Evolutionary conservation across 2,329 filamentous ascomycete species (phyloP), one percentile per base, ranked within the genome.

Genomic region (Paramyrothecium sp.): DNA sequence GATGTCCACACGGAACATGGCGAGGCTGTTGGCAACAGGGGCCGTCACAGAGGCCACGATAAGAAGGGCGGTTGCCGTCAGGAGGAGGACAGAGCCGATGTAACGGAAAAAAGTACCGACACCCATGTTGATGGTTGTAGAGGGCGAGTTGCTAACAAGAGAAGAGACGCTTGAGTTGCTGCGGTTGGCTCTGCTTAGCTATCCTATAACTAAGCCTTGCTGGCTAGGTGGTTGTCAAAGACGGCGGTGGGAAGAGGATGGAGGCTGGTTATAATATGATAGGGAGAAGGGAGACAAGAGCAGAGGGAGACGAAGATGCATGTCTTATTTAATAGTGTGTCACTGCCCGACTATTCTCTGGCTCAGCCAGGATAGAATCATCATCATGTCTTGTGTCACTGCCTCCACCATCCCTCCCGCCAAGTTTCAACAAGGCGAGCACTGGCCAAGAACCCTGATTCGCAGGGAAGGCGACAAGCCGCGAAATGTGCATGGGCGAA

Each of bases 11-110:
- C 77, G 79, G 56, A 88, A 68, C 41, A 89, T 71, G 49, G 78
- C 73, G 48, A 87, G 75, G 62, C 79, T 63, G 63, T 84, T 75
- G 62, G 86, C 78, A 48, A 88, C 81, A 10, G 86, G 86, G 0
- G 85, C 74, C 2, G 84, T 82, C 60, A 88, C 82, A 60, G 78
- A 79, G 56, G 82, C 81, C 60, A 88, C 74, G 58, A 88, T 70
- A 56, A 88, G 77, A 52, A 88, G 77, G 54, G 85, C 72, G 50
- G 80, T 75, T 48, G 84, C 76, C 38, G 75, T 72, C 56, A 88
- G 77, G 52, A 88, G 76, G 63, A 87, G 70, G 62, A 84, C 79
- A 26, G 82, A 81, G 69, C 84, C 85, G 55, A 86, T 70, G 67
- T 85, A 79, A 70, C 85, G 83, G 61, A 85, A 71, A 62, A 80